These are phyloP conservation scores for Saccharomyces hybrid DNA, from an alignment of 1,139 yeast species.

Conservation along the genomic window DNA sequence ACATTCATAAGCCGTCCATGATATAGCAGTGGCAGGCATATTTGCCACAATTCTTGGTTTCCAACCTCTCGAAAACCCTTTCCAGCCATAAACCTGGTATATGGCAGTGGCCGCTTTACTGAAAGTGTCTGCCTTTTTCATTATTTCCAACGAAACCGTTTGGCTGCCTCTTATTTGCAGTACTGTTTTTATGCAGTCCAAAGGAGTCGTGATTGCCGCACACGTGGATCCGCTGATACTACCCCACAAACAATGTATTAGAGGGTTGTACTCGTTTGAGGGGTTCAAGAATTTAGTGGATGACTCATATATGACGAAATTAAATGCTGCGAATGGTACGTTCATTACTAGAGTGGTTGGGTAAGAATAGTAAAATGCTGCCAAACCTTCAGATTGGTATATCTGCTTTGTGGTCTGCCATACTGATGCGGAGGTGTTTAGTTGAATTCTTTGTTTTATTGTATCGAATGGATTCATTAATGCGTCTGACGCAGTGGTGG, in stretches of 20 bases:
- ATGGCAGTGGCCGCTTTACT: constrained; percentile 64
- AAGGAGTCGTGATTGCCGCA: constrained; percentile 91
- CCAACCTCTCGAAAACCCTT: constrained; percentile 74
- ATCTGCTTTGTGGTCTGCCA: constrained; percentile 39
- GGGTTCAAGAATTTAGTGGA: constrained; percentile 75
- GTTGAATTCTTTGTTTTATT: constrained; percentile 78
- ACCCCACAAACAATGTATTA: constrained; percentile 87
- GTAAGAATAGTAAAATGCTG: constrained; percentile 83
- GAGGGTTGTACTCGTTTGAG: constrained; percentile 68
- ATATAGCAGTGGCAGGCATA: constrained; percentile 93
- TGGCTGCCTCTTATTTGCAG: constrained; percentile 48
- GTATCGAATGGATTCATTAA: constrained; percentile 97
- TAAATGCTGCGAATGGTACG: constrained; percentile 91
- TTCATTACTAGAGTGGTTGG: constrained; percentile 92
- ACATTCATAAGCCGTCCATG: constrained; percentile 98
- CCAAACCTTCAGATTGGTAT: constrained; percentile 66
- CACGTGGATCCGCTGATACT: constrained; percentile 96
- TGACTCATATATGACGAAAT: constrained; percentile 88
- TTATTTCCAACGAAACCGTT: constrained; percentile 37
- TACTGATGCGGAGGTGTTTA: constrained; percentile 34
- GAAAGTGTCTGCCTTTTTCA: constrained; percentile 61
- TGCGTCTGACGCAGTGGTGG: constrained; percentile 88
- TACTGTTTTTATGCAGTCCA: constrained; percentile 88
- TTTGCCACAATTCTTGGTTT: constrained; percentile 87
- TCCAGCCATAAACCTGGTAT: constrained; percentile 54